Conservation (phyloP, 495 filamentous ascomycete genomes). For the Astrothelium macrocarpum region DNA sequence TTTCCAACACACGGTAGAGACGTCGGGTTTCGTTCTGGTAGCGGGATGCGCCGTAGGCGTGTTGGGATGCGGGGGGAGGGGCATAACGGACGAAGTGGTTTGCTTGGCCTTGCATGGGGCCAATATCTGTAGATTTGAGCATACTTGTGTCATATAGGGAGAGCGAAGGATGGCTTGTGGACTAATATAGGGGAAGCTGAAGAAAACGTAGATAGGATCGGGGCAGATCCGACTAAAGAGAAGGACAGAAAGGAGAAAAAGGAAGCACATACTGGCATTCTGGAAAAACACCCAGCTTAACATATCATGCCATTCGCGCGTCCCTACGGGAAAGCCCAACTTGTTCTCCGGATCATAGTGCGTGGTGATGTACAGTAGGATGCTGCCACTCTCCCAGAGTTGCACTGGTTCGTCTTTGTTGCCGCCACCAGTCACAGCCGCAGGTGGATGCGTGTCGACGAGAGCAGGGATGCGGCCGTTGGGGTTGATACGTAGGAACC, state of each 20-base stretch:
- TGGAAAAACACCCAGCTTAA: slow-evolving; percentile 64
- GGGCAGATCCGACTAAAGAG: background rate
- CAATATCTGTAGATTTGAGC: slow-evolving; percentile 41
- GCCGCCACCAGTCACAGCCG: slow-evolving; percentile 37
- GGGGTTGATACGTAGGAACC: slow-evolving; percentile 88
- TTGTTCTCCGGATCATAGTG: slow-evolving; percentile 77
- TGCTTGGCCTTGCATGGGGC: slow-evolving; percentile 89
- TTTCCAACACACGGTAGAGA: slow-evolving; percentile 70
- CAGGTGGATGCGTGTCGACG: slow-evolving; percentile 48
- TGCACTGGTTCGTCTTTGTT: slow-evolving; percentile 61
- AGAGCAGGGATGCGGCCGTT: slow-evolving; percentile 93
- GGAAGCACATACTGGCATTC: slow-evolving; percentile 41
- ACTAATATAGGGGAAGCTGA: background rate
- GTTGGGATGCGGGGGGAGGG: slow-evolving; percentile 30
- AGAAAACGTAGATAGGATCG: background rate
- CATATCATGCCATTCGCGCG: slow-evolving; percentile 66
- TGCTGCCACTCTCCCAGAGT: slow-evolving; percentile 76
- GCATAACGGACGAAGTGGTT: slow-evolving; percentile 87
- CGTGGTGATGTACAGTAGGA: slow-evolving; percentile 77
- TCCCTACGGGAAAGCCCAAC: slow-evolving; percentile 67
- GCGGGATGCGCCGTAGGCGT: slow-evolving; percentile 63
- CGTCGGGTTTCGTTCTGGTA: slow-evolving; percentile 75
- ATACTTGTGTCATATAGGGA: background rate
- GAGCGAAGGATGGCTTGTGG: background rate
- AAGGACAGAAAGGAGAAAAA: background rate